phyloP scores from a whole-genome alignment of 108 stramenopile species.

The Halocafeteria seosinensis region DNA sequence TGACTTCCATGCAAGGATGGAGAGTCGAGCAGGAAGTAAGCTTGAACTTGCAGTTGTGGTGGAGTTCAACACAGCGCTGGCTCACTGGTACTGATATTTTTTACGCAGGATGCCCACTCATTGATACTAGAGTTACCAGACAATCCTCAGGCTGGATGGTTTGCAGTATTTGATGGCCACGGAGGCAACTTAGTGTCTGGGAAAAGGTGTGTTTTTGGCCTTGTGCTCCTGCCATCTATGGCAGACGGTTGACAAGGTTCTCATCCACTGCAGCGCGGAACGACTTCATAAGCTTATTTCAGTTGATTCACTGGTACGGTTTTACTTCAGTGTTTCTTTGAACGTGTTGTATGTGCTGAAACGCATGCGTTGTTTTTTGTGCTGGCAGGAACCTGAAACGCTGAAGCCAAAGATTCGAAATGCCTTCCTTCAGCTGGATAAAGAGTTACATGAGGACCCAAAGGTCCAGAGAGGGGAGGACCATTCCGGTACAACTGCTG shows the following conservation, averaged over 20 bases:
- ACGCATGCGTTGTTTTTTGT: not conserved
- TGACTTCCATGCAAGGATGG: constrained; percentile 17
- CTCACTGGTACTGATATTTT: not conserved
- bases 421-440: constrained; percentile 53
- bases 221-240: not conserved
- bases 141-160: not conserved
- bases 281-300: not conserved
- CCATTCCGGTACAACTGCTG: constrained; percentile 59
- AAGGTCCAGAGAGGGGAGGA: constrained; percentile 16
- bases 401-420: constrained; percentile 39
- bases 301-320: not conserved
- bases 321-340: not conserved
- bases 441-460: constrained; percentile 26
- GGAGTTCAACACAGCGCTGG: not conserved
- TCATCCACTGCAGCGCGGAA: not conserved
- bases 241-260: not conserved
- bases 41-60: too few species aligned
- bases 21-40: constrained; percentile 6
- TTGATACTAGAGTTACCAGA: constrained; percentile 3
- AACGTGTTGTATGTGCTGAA: not conserved
- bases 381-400: constrained; percentile 7
- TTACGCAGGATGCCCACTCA: constrained; percentile 8
- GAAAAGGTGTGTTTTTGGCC: not conserved
- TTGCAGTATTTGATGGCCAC: constrained; percentile 14
- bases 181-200: constrained; percentile 6